A percentile compares a stretch with the other conserved stretches of the same genome.
Evolutionary conservation across 768 basidiomycete genomes (phyloP).

Genomic region (Suillus weaverae): DNA sequence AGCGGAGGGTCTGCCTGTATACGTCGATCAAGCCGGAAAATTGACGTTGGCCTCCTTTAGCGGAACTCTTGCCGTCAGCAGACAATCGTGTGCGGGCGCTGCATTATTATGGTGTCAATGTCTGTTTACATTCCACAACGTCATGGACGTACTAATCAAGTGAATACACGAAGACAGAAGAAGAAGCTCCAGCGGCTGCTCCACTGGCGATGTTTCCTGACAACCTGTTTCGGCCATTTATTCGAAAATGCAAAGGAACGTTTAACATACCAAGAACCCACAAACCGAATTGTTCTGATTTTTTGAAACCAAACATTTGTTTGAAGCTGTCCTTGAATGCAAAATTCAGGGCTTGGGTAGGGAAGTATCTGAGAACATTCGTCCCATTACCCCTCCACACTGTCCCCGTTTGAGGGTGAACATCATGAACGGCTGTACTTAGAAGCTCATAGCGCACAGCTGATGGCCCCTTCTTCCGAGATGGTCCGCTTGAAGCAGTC

Average conservation of each 20-base stretch:
- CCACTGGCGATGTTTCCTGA: constrained; percentile 43
- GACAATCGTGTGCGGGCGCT: constrained; percentile 44
- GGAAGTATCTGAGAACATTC: constrained; percentile 47
- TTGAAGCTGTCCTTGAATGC: constrained; percentile 49
- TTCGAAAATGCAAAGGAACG: background rate
- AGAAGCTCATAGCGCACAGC: constrained; percentile 30
- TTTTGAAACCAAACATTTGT: constrained; percentile 36
- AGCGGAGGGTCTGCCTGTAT: constrained; percentile 41
- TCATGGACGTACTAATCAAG: constrained; percentile 39
- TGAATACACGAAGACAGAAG: constrained; percentile 45
- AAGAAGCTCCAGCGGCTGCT: constrained; percentile 44
- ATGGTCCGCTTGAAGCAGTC: constrained; percentile 38
- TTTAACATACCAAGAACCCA: constrained; percentile 35
- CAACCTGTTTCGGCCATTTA: background rate
- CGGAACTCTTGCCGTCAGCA: constrained; percentile 38
- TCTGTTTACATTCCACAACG: background rate
- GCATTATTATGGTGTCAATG: background rate
- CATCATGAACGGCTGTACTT: background rate
- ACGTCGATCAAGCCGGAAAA: constrained; percentile 43
- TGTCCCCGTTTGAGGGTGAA: constrained; percentile 10
- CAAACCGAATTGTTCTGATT: constrained; percentile 35
- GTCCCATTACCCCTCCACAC: constrained; percentile 48
- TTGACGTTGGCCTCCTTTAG: constrained; percentile 41
- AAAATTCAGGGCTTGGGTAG: constrained; percentile 47
- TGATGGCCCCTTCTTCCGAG: constrained; percentile 37